These are phyloP conservation scores for Dictyostelium firmibasis DNA, from an alignment of 78 protist genomes.

Conservation along the genomic window DNA sequence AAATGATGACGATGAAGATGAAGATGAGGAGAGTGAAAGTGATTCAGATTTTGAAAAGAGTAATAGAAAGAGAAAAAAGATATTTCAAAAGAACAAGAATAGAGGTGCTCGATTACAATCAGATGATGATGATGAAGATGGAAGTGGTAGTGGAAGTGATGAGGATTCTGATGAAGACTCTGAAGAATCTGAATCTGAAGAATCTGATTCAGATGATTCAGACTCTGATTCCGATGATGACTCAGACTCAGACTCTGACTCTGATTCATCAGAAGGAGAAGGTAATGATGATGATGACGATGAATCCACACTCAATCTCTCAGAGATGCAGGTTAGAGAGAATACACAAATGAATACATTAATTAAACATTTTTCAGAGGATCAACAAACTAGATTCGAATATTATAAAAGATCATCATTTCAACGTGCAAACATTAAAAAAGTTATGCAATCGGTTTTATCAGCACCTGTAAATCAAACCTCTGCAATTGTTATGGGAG, in stretches of 20 bases:
- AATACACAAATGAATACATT: slow-evolving; percentile 19
- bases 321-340: background rate
- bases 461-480: slow-evolving; percentile 59
- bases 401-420: slow-evolving; percentile 48
- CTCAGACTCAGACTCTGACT: background rate
- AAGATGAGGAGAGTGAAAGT: background rate
- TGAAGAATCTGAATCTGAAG: background rate
- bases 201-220: background rate
- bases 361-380: slow-evolving; percentile 22
- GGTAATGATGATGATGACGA: slow-evolving; percentile 61
- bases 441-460: slow-evolving; percentile 58
- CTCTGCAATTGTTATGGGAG: slow-evolving; percentile 61
- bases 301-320: background rate
- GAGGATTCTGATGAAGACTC: background rate
- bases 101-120: background rate
- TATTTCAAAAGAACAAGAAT: background rate
- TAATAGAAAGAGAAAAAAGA: background rate
- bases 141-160: background rate
- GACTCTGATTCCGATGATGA: background rate
- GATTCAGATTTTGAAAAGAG: background rate
- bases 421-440: slow-evolving; percentile 20
- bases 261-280: slow-evolving; percentile 29
- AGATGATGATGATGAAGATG: background rate
- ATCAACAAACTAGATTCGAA: slow-evolving; percentile 58
- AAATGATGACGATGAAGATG: background rate